Base-by-base conservation (phyloP, 305 asterid genomes). In the Fraxinus velutina region DNA sequence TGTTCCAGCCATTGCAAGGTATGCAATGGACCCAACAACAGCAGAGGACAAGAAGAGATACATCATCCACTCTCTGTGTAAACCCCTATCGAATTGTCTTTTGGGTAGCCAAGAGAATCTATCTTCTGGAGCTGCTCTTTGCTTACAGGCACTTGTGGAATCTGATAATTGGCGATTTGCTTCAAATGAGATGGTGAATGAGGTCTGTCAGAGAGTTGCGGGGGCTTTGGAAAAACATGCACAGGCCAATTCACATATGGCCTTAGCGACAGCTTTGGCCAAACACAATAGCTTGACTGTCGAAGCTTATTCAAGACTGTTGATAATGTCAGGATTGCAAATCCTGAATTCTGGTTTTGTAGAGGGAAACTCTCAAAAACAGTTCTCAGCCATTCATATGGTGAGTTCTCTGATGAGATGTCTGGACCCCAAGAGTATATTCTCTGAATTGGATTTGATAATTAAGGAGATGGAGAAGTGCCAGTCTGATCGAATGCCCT, bases 91-190 rank as follows among this genome's bases (percentile, higher is more conserved):
- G 0, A 94, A 91, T 86, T 91, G 97, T 80, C 94, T 94, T 77
- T 90, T 96, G 88, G 92, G 89, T 32, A 88, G 94, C 88, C 93
- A 90, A 42, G 97, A 94, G 62, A 88, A 86, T 81, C 86, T 94
- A 9, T 94, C 98, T 80, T 93, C 96, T 75, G 97, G 98, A 19
- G 94, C 97, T 83, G 98, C 99, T 76, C 94, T 96, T 79, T 94
- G 98, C 81, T 76, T 94, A 71, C 97, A 93, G 83, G 89, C 97
- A 7, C 98, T 96, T 7, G 94, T 96, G 73, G 97, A 94, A 52
- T 92, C 97, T 27, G 98, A 93, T 84, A 94, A 94, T 72, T 96
- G 99, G 98, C 86, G 97, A 22, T 91, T 87, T 88, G 93, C 98
- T 88, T 94, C 98, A 5, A 93, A 87, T 86, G 98, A 88, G 84